Evolutionary conservation across 345 rosid species (phyloP), one percentile per base, ranked within the genome.

Genomic region (Iberis pinnata): DNA sequence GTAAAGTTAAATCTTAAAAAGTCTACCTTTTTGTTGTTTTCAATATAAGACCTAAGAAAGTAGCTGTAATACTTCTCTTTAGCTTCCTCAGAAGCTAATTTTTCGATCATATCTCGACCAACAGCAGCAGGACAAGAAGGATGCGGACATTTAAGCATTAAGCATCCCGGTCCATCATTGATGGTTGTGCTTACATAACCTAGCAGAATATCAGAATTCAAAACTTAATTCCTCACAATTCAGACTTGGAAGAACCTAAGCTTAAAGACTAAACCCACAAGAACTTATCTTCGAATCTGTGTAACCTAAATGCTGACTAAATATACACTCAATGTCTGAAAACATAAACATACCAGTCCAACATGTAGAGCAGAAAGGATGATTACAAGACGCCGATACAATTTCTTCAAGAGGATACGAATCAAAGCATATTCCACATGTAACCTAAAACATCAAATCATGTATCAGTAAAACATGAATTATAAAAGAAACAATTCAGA

Each of bases 351-450:
- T n/a, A n/a, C n/a, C n/a, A n/a, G n/a, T 56, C 99, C 97, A 92
- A 61, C 97, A 92, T 31, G 73, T 36, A 5, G 25, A 24, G 70
- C 98, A 92, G 68, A 77, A 92, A 54, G 87, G 95, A 75, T 92
- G 97, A 55, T 90, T 95, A 76, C 97, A 92, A 68, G 80, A 81
- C 58, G 80, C 81, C 42, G 84, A 68, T 46, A 20, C 40, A 17
- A 79, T 65, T 18, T 68, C 63, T 39, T 75, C 73, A 5, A 0
- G 13, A 19, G 49, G 43, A 52, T 70, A 61, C 45, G 74, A 43
- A 33, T 88, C 95, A 43, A 83, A 92, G 65, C 98, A 92, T 20
- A 85, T 80, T 15, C 85, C 95, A 68, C 97, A 88, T 29, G n/a
- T n/a, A n/a, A n/a, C n/a, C n/a, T n/a, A n/a, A n/a, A n/a, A n/a